Base-by-base conservation (phyloP, 495 filamentous ascomycete genomes). In the Podospora pseudoanserina region DNA sequence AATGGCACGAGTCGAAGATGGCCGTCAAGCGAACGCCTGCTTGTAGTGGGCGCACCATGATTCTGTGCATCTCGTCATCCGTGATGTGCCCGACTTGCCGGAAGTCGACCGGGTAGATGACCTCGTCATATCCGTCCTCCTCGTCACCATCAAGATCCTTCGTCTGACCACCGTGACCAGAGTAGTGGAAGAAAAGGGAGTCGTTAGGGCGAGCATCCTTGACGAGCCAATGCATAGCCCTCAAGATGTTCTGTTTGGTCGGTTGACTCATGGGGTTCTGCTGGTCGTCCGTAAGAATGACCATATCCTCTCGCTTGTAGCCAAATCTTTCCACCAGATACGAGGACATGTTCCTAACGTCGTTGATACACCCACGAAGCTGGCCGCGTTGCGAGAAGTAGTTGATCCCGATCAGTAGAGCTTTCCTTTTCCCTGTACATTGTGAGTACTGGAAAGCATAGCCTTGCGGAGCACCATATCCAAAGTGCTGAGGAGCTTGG, bases 1-100 rank as follows among this genome's bases (percentile, higher is more conserved):
- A 97, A 79, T 99, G 95, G 82, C 95, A 99, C n/a, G 94, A 97
- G 80, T 99, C 95, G 82, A 99, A 99, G 78, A 99, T 98, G 57
- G 95, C 95, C 1, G 95, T 99, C 63, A 99, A 83, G 44, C 95
- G 89, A 26, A 97, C 94, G 67, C 95, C 95, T 13, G 91, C 85
- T 70, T 85, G 85, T 16, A 99, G 83, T 9, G 92, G 88, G 58
- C 81, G 82, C 61, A 99, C 95, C 93, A 99, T 96, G 77, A 98
- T 97, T 64, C 91, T 86, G 77, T 99, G 95, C 93, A 99, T 97
- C 81, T 98, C 94, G 73, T 99, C 95, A 76, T 99, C 95, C 67
- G 96, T 93, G 71, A 99, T 97, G 77, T 97, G 95, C 3, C 95
- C 95, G 56, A 90, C 89, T 65, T 86, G 84, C 54, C 92, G 84